Base-by-base conservation (phyloP, 129 eudicot species). In the Arctium lappa region DNA sequence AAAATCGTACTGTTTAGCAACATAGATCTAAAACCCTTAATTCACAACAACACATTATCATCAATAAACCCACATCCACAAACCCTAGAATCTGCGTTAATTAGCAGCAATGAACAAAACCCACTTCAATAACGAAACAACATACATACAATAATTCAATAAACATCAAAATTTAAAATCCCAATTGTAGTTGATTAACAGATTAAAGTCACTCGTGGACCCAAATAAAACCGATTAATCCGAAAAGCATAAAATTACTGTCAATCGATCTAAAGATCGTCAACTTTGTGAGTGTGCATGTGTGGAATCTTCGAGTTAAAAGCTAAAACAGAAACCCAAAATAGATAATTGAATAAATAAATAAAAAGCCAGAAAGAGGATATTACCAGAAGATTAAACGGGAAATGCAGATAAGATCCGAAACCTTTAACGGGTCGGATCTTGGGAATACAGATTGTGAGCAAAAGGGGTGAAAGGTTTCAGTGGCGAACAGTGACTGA, bases 251-350 rank as follows among this genome's bases (percentile, higher is more conserved):
- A 77, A 6, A 33, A 48, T 2, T 36, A 16, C 31, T 50, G 31
- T 29, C 4, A 5, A 53, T 29, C 22, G 60, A 53, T 40, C 80
- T 48, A 48, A 83, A 34, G 80, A 66, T 56, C 50, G 38, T 15
- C 50, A 83, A 1, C 78, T 83, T 48, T 50, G 38, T 74, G 74
- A 74, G 62, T 40, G 74, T 81, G 75, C 85, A 83, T 83, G 82
- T 76, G 82, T 70, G 65, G 73, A 83, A 77, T 77, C 4, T 83
- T 77, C 27, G 60, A 77, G 12, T 37, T 6, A 70, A 83, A 77
- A 76, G 81, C 72, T 82, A 36, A 1, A 44, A 40, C 48, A 63
- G 34, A 31, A 70, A 15, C n/a, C 44, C 39, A 30, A 40, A 29
- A 63, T 5, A 40, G 74, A 74, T 10, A 53, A n/a, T 74, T 40